Percentiles rank a stretch among this genome's conserved stretches.
These are phyloP conservation scores for Hortiboletus flavorubellus DNA, from an alignment of 768 basidiomycete species.

Conservation along the genomic window DNA sequence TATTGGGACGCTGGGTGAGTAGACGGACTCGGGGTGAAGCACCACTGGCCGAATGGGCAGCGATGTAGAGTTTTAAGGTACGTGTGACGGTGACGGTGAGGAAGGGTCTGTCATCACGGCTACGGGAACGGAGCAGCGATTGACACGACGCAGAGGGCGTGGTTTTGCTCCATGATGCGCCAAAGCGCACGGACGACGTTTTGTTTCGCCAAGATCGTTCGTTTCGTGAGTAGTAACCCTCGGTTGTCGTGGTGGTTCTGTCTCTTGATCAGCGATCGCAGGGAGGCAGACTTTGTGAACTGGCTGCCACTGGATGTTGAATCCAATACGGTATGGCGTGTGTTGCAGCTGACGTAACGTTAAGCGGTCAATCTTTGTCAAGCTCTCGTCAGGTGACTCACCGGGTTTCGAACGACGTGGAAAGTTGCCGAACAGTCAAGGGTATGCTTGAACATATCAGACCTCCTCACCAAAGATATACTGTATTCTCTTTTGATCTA, in stretches of 20 bases:
- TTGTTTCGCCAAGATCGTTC: neutral
- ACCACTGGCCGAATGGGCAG: slow-evolving; percentile 27
- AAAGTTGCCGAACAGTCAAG: slow-evolving; percentile 3
- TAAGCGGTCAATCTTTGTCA: too few species aligned
- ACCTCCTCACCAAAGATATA: neutral
- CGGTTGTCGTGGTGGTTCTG: neutral
- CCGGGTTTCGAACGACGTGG: neutral
- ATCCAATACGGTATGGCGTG: too few species aligned
- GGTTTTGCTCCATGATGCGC: neutral
- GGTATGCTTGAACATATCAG: neutral
- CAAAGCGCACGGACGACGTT: neutral
- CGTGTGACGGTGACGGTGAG: neutral
- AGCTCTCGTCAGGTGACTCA: too few species aligned
- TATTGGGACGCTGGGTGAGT: slow-evolving; percentile 86
- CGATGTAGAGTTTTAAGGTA: neutral
- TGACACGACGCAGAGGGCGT: neutral
- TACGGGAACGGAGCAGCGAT: slow-evolving; percentile 7
- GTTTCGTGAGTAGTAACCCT: neutral
- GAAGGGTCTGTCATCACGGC: neutral
- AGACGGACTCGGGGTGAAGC: slow-evolving; percentile 73
- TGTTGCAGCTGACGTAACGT: too few species aligned
- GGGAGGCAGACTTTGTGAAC: neutral
- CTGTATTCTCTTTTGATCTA: neutral
- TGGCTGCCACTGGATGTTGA: too few species aligned
- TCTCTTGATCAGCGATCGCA: neutral